These are phyloP conservation scores for Jackrogersella multiformis DNA, from an alignment of 495 filamentous ascomycete species.

Conservation along the genomic window DNA sequence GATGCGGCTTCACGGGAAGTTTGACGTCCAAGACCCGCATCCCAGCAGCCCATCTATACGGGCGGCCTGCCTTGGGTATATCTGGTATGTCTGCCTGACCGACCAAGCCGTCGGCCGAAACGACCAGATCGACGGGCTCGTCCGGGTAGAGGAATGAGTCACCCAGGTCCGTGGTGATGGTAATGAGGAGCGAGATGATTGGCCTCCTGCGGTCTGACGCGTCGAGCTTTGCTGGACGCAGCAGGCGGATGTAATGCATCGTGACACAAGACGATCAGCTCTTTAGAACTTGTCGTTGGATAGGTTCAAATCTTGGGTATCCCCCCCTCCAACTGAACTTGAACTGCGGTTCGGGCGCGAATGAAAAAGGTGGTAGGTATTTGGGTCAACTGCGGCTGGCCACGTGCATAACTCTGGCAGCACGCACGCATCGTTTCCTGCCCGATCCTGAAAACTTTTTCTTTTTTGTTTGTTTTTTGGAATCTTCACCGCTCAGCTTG, in stretches of 20 bases:
- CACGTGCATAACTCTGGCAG: constrained; percentile 20
- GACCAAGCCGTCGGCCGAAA: constrained; percentile 58
- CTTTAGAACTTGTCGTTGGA: not conserved
- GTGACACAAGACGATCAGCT: constrained; percentile 7
- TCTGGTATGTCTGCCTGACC: constrained; percentile 52
- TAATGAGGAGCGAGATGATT: constrained; percentile 62
- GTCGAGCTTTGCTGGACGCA: constrained; percentile 69
- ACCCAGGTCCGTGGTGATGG: constrained; percentile 90
- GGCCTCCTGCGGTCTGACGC: constrained; percentile 46
- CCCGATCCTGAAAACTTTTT: constrained; percentile 30
- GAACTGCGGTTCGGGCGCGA: not conserved
- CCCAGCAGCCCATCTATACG: constrained; percentile 49
- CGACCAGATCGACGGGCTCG: constrained; percentile 63
- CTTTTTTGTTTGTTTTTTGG: no score
- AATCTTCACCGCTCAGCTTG: constrained; percentile 18
- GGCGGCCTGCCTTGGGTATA: not conserved
- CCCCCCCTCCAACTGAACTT: no score
- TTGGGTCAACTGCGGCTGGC: constrained; percentile 3
- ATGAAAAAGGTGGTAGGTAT: not conserved
- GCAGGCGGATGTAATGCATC: constrained; percentile 81
- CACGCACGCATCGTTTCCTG: constrained; percentile 11
- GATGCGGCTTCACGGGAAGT: constrained; percentile 40
- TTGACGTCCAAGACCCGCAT: constrained; percentile 56
- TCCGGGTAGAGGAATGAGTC: constrained; percentile 81
- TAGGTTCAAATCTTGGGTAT: not conserved